phyloP scores from a whole-genome alignment of 805 yeast species.

The Candida nonsorbophila region DNA sequence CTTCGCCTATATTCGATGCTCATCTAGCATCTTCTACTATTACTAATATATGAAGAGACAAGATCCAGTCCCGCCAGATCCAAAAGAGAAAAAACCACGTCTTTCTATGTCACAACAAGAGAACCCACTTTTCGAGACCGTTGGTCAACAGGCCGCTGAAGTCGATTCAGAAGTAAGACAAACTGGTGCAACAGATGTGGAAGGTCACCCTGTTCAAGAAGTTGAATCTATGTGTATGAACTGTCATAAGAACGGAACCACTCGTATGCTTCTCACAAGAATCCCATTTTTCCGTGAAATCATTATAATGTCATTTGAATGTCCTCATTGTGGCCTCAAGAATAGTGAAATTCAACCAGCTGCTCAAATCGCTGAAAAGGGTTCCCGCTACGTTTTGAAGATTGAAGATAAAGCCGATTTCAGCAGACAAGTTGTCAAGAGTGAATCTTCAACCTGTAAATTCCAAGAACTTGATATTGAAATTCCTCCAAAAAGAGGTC shows the following conservation, averaged over 20 bases:
- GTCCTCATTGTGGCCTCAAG: constrained; percentile 90
- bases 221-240: constrained; percentile 94
- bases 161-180: constrained; percentile 26
- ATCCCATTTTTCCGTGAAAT: constrained; percentile 92
- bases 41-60: constrained; percentile 19
- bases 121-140: constrained; percentile 20
- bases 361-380: constrained; percentile 83
- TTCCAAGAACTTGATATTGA: constrained; percentile 86
- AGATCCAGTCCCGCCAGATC: constrained; percentile 10
- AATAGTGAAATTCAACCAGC: constrained; percentile 97
- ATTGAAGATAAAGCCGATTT: constrained; percentile 69
- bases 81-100: constrained; percentile 10
- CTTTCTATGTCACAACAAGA: constrained; percentile 6
- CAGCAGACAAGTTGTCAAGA: constrained; percentile 86
- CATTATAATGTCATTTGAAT: constrained; percentile 88
- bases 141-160: constrained; percentile 37
- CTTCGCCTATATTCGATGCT: background rate
- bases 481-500: constrained; percentile 94
- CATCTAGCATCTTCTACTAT: no score
- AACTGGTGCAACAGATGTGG: constrained; percentile 78
- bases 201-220: constrained; percentile 94
- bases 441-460: constrained; percentile 76
- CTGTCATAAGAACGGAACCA: constrained; percentile 81
- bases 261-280: constrained; percentile 76
- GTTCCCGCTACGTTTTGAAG: constrained; percentile 64